phyloP scores from a whole-genome alignment of 73 alveolate species.

The Halteria grandinella region DNA sequence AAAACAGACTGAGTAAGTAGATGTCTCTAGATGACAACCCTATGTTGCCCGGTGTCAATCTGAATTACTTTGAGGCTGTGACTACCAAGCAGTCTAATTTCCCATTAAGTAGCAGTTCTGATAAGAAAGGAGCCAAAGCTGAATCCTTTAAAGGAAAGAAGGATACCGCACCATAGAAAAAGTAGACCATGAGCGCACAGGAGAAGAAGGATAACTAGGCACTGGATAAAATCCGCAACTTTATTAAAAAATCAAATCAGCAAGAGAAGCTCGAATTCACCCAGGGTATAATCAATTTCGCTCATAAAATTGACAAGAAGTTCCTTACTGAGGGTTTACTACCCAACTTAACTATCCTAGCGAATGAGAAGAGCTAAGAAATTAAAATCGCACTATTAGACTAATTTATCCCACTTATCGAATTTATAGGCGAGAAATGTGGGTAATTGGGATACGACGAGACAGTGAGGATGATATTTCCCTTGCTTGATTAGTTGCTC shows the following conservation, averaged over 20 bases:
- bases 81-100: conserved; percentile 21
- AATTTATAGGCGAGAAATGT: conserved; percentile 45
- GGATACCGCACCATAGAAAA: too few species aligned
- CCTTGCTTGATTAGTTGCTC: conserved; percentile 56
- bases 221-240: conserved; percentile 59
- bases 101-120: too few species aligned
- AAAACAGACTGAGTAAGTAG: conserved; percentile 51
- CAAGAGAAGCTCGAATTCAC: conserved; percentile 69
- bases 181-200: too few species aligned
- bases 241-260: conserved; percentile 49
- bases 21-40: not conserved
- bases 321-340: conserved; percentile 60
- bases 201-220: too few species aligned
- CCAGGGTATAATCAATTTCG: conserved; percentile 61
- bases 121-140: too few species aligned
- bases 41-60: not conserved
- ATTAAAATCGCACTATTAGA: conserved; percentile 68
- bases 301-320: conserved; percentile 59
- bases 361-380: conserved; percentile 56
- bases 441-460: conserved; percentile 54
- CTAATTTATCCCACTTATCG: conserved; percentile 49
- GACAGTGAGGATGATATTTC: conserved; percentile 49
- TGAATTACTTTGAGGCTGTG: too few species aligned
- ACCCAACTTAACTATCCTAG: conserved; percentile 49
- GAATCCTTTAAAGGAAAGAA: too few species aligned